Evolutionary conservation across 345 rosid genomes (phyloP).

Genomic region (Corchorus olitorius): DNA sequence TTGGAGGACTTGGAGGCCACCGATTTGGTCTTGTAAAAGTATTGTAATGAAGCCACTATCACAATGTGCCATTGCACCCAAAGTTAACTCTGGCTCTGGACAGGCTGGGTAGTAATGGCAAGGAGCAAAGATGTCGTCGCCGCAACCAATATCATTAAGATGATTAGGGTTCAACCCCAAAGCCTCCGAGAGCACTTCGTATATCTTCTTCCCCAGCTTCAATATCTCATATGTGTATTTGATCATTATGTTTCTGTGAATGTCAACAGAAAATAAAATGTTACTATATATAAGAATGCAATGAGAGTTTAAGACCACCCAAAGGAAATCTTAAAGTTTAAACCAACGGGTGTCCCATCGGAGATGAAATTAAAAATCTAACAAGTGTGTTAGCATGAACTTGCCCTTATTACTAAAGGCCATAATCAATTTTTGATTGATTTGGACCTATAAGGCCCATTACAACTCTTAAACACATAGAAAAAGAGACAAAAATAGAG

Average conservation of each 20-base stretch:
- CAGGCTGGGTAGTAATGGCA: slow-evolving; percentile 41
- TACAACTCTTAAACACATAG: too few relatives aligned
- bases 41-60: slow-evolving; percentile 31
- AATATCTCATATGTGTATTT: neutral
- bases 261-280: too few relatives aligned
- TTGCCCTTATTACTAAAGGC: too few relatives aligned
- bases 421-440: too few relatives aligned
- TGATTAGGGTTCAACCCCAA: slow-evolving; percentile 29
- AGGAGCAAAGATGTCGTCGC: slow-evolving; percentile 15
- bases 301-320: too few relatives aligned
- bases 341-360: too few relatives aligned
- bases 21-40: slow-evolving; percentile 36
- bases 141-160: slow-evolving; percentile 29
- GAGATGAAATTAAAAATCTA: too few relatives aligned
- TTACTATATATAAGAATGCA: too few relatives aligned
- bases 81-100: slow-evolving; percentile 35
- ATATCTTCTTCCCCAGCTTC: slow-evolving; percentile 13
- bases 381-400: too few relatives aligned
- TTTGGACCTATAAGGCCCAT: too few relatives aligned
- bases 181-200: slow-evolving; percentile 33
- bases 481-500: too few relatives aligned
- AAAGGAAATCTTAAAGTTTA: too few relatives aligned
- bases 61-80: slow-evolving; percentile 25
- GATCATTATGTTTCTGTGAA: slow-evolving; percentile 15
- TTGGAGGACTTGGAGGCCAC: slow-evolving; percentile 37